Conservation (phyloP, 352 stramenopile species). For the Ophiocytium majus region DNA sequence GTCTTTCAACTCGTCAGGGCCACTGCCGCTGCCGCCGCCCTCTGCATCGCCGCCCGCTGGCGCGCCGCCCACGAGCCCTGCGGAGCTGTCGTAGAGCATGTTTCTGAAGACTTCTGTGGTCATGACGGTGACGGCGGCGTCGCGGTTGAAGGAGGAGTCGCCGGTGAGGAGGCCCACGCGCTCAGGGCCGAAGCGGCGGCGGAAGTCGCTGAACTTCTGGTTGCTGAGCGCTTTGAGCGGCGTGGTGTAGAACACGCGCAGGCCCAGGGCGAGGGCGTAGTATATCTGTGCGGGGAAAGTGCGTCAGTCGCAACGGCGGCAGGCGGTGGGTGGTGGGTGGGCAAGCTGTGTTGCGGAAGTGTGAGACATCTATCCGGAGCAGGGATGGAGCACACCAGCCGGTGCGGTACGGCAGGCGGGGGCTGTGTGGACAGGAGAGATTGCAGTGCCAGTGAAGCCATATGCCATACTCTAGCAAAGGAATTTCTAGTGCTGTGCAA, state of each 20-base stretch:
- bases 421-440: no score
- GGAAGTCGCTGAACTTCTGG: slow-evolving; percentile 76
- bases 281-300: no score
- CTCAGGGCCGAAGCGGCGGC: slow-evolving; percentile 65
- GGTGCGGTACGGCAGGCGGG: no score
- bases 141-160: slow-evolving; percentile 70
- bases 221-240: slow-evolving; percentile 77
- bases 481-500: no score
- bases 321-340: no score
- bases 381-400: no score
- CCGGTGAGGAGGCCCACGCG: slow-evolving; percentile 71
- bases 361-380: no score
- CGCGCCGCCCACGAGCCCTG: slow-evolving; percentile 15
- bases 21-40: not conserved
- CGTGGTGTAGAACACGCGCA: slow-evolving; percentile 74
- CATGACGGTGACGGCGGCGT: slow-evolving; percentile 69
- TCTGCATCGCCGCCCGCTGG: not conserved
- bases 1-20: slow-evolving; percentile 45
- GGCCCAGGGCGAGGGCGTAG: slow-evolving; percentile 60
- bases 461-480: no score
- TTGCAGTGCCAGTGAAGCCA: no score
- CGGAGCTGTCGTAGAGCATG: slow-evolving; percentile 64
- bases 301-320: no score
- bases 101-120: slow-evolving; percentile 78
- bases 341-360: no score